Percentiles rank a stretch among this genome's conserved stretches.
These are phyloP conservation scores for Simmondsia chinensis DNA, from an alignment of 148 eudicot species.

Conservation along the genomic window DNA sequence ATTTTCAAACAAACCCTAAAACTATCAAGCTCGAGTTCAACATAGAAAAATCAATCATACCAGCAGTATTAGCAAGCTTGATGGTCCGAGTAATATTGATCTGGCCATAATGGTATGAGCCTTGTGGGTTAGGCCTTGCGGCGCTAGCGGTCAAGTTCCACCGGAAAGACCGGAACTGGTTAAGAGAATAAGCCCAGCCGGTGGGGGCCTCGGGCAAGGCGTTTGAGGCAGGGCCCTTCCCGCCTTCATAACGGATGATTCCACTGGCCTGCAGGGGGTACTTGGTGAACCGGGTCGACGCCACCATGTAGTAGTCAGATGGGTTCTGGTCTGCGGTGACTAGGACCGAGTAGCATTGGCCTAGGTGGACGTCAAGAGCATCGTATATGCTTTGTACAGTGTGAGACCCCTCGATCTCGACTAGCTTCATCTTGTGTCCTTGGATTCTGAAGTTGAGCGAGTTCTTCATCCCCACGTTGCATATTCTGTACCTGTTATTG, in stretches of 20 bases:
- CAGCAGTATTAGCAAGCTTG: conserved; percentile 14
- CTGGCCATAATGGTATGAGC: conserved; percentile 28
- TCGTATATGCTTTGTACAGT: conserved; percentile 39
- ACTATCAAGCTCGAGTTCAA: too few relatives aligned
- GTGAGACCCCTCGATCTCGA: conserved; percentile 56
- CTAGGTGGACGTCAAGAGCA: conserved; percentile 48
- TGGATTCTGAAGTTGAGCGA: conserved; percentile 49
- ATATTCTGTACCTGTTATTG: conserved; percentile 42
- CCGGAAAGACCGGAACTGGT: conserved; percentile 49
- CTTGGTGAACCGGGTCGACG: conserved; percentile 29
- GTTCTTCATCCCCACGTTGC: conserved; percentile 43
- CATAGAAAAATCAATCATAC: too few relatives aligned
- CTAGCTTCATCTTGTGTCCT: conserved; percentile 43
- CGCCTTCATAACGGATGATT: conserved; percentile 24
- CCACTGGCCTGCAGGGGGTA: conserved; percentile 22
- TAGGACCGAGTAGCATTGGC: conserved; percentile 45
- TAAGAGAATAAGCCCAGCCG: conserved; percentile 54
- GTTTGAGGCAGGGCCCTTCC: conserved; percentile 31
- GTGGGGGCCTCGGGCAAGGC: conserved; percentile 42
- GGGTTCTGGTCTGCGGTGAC: conserved; percentile 56
- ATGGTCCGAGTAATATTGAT: conserved; percentile 31
- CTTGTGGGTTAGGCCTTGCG: conserved; percentile 73
- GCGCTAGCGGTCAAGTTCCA: conserved; percentile 69
- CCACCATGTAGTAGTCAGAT: conserved; percentile 51
- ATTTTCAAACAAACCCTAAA: too few relatives aligned